A percentile compares a stretch with the other conserved stretches of the same genome.
These are phyloP conservation scores for Pezicula radicicola DNA, from an alignment of 2,329 filamentous ascomycete species.

Conservation along the genomic window DNA sequence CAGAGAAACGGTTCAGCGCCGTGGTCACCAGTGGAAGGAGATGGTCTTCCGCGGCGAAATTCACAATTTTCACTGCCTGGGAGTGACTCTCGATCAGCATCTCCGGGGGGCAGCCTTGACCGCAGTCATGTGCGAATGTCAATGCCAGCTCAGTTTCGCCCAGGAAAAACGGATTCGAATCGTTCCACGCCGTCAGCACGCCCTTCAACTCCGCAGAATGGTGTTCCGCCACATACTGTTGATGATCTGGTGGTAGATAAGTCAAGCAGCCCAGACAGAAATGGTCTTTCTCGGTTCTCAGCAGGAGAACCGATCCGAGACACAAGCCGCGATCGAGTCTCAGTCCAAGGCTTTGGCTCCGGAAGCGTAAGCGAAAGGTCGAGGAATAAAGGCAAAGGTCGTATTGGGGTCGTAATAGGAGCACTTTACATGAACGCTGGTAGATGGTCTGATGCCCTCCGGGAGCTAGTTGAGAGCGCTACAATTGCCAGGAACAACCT, in stretches of 20 bases:
- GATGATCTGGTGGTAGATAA: conserved; percentile 11
- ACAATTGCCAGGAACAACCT: conserved; percentile 73
- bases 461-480: conserved; percentile 78
- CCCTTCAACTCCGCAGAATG: conserved; percentile 32
- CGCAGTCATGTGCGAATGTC: conserved; percentile 72
- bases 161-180: conserved; percentile 27
- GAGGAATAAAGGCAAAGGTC: conserved; percentile 76
- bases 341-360: conserved; percentile 68
- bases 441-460: conserved; percentile 84
- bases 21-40: conserved; percentile 40
- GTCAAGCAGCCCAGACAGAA: conserved; percentile 9
- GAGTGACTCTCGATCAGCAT: conserved; percentile 47
- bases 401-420: conserved; percentile 76
- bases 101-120: conserved; percentile 52
- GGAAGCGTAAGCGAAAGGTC: conserved; percentile 72
- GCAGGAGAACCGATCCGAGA: conserved; percentile 17
- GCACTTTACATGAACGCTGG: conserved; percentile 86
- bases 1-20: conserved; percentile 35
- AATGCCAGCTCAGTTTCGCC: conserved; percentile 59
- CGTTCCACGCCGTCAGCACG: conserved; percentile 26
- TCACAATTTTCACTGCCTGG: conserved; percentile 49
- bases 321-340: conserved; percentile 47
- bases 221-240: conserved; percentile 25
- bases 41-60: conserved; percentile 44
- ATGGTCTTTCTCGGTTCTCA: conserved; percentile 15